Evolutionary conservation across 202 grass and related monocot species (phyloP).

Genomic region (Setaria italica): DNA sequence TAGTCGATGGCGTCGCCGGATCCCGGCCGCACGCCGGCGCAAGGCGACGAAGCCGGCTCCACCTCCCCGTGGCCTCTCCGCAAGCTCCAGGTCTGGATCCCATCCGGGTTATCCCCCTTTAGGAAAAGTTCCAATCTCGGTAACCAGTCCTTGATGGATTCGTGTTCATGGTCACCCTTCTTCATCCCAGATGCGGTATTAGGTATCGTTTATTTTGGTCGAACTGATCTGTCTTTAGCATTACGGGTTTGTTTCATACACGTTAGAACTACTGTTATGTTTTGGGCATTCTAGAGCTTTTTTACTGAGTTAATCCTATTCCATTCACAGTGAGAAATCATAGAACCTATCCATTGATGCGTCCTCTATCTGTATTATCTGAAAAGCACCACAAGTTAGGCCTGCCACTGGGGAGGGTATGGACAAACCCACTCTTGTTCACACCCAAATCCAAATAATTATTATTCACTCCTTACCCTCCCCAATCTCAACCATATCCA

Average conservation of each 20-base stretch:
- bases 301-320: background rate
- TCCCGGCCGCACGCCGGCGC: slow-evolving; percentile 48
- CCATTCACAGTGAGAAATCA: slow-evolving; percentile 18
- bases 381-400: background rate
- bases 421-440: no score
- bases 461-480: no score
- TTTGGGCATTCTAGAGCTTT: background rate
- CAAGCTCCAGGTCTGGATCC: slow-evolving; percentile 65
- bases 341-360: background rate
- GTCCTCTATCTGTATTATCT: background rate
- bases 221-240: slow-evolving; percentile 11
- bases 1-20: slow-evolving; percentile 55
- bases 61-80: slow-evolving; percentile 66
- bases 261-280: background rate
- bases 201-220: background rate
- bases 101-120: background rate
- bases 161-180: slow-evolving; percentile 7
- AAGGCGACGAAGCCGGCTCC: slow-evolving; percentile 47
- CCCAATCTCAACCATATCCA: no score
- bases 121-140: background rate
- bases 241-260: background rate
- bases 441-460: no score
- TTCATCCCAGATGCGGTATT: slow-evolving; percentile 15
- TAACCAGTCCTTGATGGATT: slow-evolving; percentile 20
- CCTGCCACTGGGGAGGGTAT: no score